Percentiles rank a stretch among this genome's conserved stretches.
These are phyloP conservation scores for Tylopilus subfusipes DNA, from an alignment of 768 basidiomycete genomes.

Conservation along the genomic window DNA sequence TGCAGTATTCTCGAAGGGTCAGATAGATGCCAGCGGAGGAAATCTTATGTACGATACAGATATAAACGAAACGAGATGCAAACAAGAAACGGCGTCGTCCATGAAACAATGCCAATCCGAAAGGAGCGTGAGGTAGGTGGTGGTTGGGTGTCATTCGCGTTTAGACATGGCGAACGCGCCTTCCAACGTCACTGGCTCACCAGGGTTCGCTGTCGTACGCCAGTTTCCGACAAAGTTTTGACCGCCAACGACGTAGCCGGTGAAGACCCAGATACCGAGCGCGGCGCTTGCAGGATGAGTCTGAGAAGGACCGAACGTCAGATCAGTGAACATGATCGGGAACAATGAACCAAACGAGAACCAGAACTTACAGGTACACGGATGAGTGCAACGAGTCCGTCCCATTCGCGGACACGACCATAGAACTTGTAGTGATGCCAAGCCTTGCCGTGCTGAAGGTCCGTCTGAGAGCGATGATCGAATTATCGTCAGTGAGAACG, in stretches of 20 bases:
- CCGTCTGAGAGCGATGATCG: slow-evolving; percentile 38
- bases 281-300: background rate
- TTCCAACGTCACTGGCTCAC: slow-evolving; percentile 50
- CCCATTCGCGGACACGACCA: slow-evolving; percentile 56
- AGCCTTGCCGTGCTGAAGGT: slow-evolving; percentile 43
- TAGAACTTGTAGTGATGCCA: slow-evolving; percentile 48
- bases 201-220: slow-evolving; percentile 40
- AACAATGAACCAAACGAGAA: background rate
- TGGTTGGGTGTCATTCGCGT: slow-evolving; percentile 28
- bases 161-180: slow-evolving; percentile 61
- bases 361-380: slow-evolving; percentile 34
- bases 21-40: background rate
- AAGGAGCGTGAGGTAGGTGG: background rate
- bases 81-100: slow-evolving; percentile 8
- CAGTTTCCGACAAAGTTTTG: slow-evolving; percentile 71
- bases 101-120: background rate
- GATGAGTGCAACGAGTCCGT: slow-evolving; percentile 54
- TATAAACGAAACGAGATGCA: slow-evolving; percentile 6
- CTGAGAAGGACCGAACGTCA: slow-evolving; percentile 10
- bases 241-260: slow-evolving; percentile 66
- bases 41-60: slow-evolving; percentile 11
- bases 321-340: background rate
- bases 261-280: slow-evolving; percentile 46
- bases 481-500: background rate
- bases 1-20: background rate